These are phyloP conservation scores for Barnettozyma vustinii DNA, from an alignment of 805 yeast species.

Conservation along the genomic window DNA sequence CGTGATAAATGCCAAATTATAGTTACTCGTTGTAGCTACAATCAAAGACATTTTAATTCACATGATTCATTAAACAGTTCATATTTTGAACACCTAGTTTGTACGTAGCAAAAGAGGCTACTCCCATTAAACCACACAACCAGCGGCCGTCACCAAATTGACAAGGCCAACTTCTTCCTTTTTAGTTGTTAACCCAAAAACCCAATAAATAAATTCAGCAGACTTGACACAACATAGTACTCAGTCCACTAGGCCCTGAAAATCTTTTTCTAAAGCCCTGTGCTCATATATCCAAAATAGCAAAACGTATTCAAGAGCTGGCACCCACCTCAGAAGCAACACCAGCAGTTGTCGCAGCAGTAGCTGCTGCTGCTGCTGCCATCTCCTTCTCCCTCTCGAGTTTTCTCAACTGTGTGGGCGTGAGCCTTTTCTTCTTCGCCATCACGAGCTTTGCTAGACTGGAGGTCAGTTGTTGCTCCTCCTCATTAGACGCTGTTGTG, in stretches of 20 bases:
- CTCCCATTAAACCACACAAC: background rate
- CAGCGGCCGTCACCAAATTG: background rate
- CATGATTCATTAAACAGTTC: background rate
- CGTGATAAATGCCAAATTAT: no score
- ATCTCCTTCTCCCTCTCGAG: constrained; percentile 8
- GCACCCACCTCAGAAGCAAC: background rate
- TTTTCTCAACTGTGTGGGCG: constrained; percentile 26
- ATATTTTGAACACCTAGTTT: background rate
- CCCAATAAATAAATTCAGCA: background rate
- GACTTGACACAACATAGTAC: background rate
- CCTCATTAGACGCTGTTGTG: background rate
- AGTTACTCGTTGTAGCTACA: no score
- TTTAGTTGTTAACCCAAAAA: background rate
- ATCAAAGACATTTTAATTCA: no score
- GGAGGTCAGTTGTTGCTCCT: background rate
- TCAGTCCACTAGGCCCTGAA: background rate
- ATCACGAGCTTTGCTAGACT: background rate
- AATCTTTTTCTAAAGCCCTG: no score
- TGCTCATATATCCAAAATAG: background rate
- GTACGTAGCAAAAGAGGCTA: background rate
- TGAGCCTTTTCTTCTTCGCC: constrained; percentile 17
- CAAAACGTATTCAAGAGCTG: background rate
- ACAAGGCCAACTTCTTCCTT: background rate
- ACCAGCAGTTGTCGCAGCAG: background rate
- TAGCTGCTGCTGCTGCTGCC: background rate